phyloP scores from a whole-genome alignment of 176 grass and related monocot species.

The Carex cristatella region DNA sequence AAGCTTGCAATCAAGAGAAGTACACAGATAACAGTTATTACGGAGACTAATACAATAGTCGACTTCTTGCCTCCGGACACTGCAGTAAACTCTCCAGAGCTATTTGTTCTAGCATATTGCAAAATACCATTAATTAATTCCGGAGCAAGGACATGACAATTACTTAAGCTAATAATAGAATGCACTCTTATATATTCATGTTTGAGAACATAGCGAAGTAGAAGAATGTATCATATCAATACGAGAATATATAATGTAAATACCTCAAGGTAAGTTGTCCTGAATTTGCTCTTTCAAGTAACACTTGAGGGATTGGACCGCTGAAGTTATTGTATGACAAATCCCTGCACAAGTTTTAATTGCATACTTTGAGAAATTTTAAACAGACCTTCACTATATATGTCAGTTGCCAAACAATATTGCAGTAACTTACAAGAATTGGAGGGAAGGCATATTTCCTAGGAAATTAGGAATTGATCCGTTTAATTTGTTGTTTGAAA shows the following conservation, averaged over 20 bases:
- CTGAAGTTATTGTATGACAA: conserved; percentile 12
- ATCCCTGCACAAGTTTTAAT: background rate
- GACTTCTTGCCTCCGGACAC: background rate
- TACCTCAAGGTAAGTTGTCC: conserved; percentile 10
- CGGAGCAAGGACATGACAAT: too few relatives aligned
- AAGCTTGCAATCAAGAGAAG: background rate
- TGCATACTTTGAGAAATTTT: background rate
- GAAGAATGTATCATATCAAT: background rate
- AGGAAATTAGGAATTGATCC: conserved; percentile 18
- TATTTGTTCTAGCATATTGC: background rate
- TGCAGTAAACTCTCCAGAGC: background rate
- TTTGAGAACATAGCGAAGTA: background rate
- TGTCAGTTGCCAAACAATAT: background rate
- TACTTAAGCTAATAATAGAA: background rate
- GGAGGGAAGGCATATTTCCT: background rate
- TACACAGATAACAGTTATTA: background rate
- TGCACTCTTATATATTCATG: background rate
- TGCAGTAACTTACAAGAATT: background rate
- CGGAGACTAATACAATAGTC: background rate
- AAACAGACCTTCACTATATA: background rate
- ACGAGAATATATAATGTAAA: background rate
- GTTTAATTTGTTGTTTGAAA: conserved; percentile 21
- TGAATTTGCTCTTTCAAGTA: background rate
- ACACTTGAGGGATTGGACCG: background rate
- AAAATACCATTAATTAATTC: background rate